These are phyloP conservation scores for Vitis vinifera DNA, from an alignment of 164 flowering plant genomes.

Conservation along the genomic window DNA sequence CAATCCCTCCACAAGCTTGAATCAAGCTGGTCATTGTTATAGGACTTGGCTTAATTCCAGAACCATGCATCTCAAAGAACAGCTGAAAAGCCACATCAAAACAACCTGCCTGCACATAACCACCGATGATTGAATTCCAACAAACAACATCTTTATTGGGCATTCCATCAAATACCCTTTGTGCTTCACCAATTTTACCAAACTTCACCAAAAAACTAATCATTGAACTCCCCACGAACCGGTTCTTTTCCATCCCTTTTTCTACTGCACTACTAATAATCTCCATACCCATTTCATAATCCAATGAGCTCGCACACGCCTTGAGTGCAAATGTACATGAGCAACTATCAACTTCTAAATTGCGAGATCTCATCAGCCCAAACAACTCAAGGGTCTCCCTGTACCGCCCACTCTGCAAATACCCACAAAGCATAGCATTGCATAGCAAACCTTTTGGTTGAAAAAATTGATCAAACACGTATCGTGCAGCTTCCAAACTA, in stretches of 20 bases:
- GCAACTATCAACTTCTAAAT: slow-evolving; percentile 28
- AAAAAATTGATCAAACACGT: slow-evolving; percentile 30
- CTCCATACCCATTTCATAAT: slow-evolving; percentile 31
- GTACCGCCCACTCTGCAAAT: slow-evolving; percentile 20
- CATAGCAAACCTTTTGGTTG: slow-evolving; percentile 20
- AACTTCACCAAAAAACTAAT: slow-evolving; percentile 34
- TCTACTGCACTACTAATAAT: slow-evolving; percentile 21
- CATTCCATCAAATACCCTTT: slow-evolving; percentile 26
- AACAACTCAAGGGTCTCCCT: slow-evolving; percentile 31
- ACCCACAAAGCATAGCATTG: slow-evolving; percentile 41
- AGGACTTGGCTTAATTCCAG: slow-evolving; percentile 30
- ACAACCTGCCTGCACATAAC: slow-evolving; percentile 24
- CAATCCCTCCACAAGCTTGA: slow-evolving; percentile 30
- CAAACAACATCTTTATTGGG: slow-evolving; percentile 41
- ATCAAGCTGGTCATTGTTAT: slow-evolving; percentile 37
- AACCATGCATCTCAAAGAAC: slow-evolving; percentile 27
- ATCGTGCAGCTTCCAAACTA: slow-evolving; percentile 18
- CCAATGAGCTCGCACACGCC: slow-evolving; percentile 31
- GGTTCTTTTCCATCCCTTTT: slow-evolving; percentile 21
- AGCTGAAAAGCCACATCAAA: slow-evolving; percentile 26
- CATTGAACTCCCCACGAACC: slow-evolving; percentile 37
- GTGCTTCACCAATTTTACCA: slow-evolving; percentile 29
- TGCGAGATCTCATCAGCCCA: slow-evolving; percentile 19
- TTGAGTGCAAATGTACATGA: slow-evolving; percentile 35
- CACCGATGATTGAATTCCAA: slow-evolving; percentile 52